Base-by-base conservation (phyloP, 1,284 basidiomycete genomes). In the Leccinum pachyderme region DNA sequence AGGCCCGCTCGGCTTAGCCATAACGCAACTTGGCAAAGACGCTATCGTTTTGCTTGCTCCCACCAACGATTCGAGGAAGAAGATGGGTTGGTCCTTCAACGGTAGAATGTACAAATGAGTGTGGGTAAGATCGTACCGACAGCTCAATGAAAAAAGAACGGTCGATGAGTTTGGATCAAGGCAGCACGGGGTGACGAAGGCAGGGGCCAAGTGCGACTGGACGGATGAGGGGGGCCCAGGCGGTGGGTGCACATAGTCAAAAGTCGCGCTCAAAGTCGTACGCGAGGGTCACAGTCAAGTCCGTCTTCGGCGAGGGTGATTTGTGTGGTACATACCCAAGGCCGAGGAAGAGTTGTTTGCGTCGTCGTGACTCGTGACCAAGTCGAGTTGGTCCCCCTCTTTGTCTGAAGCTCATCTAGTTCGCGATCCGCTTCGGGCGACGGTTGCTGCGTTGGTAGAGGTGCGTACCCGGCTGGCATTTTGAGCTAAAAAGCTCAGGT, bases 21-120 rank as follows among this genome's bases (percentile, higher is more conserved):
- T 87, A 35, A 99, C 85, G 69, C n/a, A n/a, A n/a, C n/a, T 99
- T 99, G 45, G 91, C 87, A 72, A 98, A 99, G 5, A 99, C 95
- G 12, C 96, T 97, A 64, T 97, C 95, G 65, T 96, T 95, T 45
- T 91, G 85, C 9, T 79, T 81, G 0, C 94, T 94, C 1, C 92
- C 89, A 15, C 91, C 94, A 15, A 79, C 64, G 7, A 72, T 65
- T 32, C 54, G 60, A 58, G 63, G 47, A 62, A 66, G 35, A 35
- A 11, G 15, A n/a, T 35, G 63, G 59, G 59, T 22, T 44, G 28
- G 63, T 29, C 63, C 71, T 28, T 65, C 75, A 45, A 73, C 69
- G 2, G 77, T 76, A 0, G 86, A 80, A n/a, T n/a, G n/a, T n/a
- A n/a, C 24, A 88, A 70, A 2, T 78, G 81, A 25, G 81, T 73